A percentile compares a stretch with the other conserved stretches of the same genome.
These are phyloP conservation scores for Dioscorea dumetorum DNA, from an alignment of 106 monocot genomes.

Conservation along the genomic window DNA sequence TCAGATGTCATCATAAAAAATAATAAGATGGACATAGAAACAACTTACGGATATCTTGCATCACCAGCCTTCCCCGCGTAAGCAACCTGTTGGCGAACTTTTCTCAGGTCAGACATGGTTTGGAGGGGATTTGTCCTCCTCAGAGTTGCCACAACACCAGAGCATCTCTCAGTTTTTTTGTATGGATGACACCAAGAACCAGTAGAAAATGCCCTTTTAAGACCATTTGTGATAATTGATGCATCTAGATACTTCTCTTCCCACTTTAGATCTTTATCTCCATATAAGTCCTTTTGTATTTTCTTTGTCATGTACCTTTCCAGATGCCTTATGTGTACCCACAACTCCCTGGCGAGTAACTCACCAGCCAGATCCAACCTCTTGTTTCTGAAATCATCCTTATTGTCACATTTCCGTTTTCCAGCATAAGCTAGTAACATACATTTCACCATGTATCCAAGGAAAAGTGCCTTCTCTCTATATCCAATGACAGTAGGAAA, in stretches of 20 bases:
- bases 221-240: constrained; percentile 80
- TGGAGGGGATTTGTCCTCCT: constrained; percentile 82
- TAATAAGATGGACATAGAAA: neutral
- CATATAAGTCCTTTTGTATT: constrained; percentile 78
- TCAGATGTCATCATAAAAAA: no score
- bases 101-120: constrained; percentile 81
- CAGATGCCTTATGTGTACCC: constrained; percentile 68
- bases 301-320: constrained; percentile 73
- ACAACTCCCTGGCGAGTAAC: constrained; percentile 61
- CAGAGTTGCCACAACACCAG: constrained; percentile 84
- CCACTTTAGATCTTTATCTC: constrained; percentile 51
- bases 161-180: constrained; percentile 47
- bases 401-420: constrained; percentile 75
- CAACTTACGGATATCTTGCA: constrained; percentile 97
- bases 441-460: constrained; percentile 87
- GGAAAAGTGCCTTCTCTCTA: constrained; percentile 63
- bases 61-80: constrained; percentile 94
- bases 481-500: constrained; percentile 58
- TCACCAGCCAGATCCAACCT: constrained; percentile 79
- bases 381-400: constrained; percentile 94
- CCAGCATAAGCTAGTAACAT: constrained; percentile 60
- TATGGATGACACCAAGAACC: constrained; percentile 92
- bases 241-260: constrained; percentile 74
- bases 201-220: constrained; percentile 76
- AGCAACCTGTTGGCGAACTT: constrained; percentile 71